Evolutionary conservation across 1,139 yeast genomes (phyloP).

Genomic region (Yamadazyma oceani): DNA sequence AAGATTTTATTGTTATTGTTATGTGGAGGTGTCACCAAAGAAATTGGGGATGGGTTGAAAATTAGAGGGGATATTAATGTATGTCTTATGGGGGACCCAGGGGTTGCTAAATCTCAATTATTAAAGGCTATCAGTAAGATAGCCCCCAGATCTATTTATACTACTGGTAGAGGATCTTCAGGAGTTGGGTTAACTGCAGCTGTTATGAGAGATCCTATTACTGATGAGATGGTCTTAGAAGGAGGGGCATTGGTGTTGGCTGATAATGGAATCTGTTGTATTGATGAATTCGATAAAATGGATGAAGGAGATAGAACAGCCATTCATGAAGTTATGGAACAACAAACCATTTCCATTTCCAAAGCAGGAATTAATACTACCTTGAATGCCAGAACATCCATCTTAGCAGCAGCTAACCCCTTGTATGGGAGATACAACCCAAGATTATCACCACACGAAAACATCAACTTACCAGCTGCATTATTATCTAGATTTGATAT

Average conservation of each 20-base stretch:
- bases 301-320: constrained; percentile 97
- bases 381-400: constrained; percentile 91
- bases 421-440: constrained; percentile 94
- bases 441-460: constrained; percentile 85
- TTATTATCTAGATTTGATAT: constrained; percentile 92
- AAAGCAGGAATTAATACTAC: constrained; percentile 98
- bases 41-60: constrained; percentile 93
- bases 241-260: constrained; percentile 98
- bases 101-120: constrained; percentile 98
- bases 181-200: constrained; percentile 99
- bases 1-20: constrained; percentile 81
- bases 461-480: constrained; percentile 96
- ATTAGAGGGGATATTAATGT: constrained; percentile 97
- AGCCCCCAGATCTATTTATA: constrained; percentile 96
- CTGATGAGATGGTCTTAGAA: constrained; percentile 97
- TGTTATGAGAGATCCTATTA: constrained; percentile 97
- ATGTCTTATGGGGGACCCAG: constrained; percentile 99
- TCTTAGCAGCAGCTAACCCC: constrained; percentile 98
- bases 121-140: constrained; percentile 88
- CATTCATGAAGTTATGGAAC: constrained; percentile 99
- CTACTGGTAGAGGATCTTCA: constrained; percentile 98
- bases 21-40: constrained; percentile 95
- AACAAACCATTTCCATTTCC: constrained; percentile 94
- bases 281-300: constrained; percentile 99
- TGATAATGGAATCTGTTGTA: constrained; percentile 97